Evolutionary conservation across 768 basidiomycete genomes (phyloP), one percentile per base, ranked within the genome.

Genomic region (Calvatia gigantea): DNA sequence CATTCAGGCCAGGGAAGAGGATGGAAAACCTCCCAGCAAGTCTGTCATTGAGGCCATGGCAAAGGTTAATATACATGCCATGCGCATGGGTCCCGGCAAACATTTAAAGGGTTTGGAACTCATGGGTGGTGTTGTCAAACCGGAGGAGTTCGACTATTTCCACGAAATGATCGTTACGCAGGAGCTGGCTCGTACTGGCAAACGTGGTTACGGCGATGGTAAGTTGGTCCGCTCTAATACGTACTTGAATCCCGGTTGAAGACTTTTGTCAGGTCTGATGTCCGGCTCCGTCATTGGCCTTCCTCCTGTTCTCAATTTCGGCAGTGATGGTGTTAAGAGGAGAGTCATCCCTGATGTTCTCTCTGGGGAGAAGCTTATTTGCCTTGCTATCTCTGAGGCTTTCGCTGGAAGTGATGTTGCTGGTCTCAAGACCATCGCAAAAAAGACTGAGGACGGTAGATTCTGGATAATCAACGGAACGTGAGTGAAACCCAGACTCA

Each of bases 21-120:
- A 89, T 62, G 93, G 94, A n/a, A 95, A 96, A 74, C 80, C 89
- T 23, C 88, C 92, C 0, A 87, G 84, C 57, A 81, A 87, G 66
- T 71, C 73, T 48, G 87, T 96, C 31, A 73, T 94, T 46, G 83
- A 94, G 62, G 83, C 84, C 58, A 89, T 96, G 89, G 73, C 71
- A 14, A 84, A 84, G 48, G 50, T 81, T 28, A 85, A 93, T 63
- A 53, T 98, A 17, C 89, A 92, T 66, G 90, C 91, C 12, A 96
- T 97, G 94, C 85, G 91, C 17, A 77, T 95, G 72, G 96, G 96
- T 14, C 95, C 95, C 21, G 94, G 93, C 25, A 90, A 90, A 68
- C 94, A 97, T 63, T 76, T 98, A 21, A 80, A 89, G 62, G 73
- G 75, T 6, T 76, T 83, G 19, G 81, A 76, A 29, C 74, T 98